Percentiles rank a stretch among this genome's conserved stretches.
Conservation (phyloP, 768 basidiomycete genomes). For the Mycena maculata region DNA sequence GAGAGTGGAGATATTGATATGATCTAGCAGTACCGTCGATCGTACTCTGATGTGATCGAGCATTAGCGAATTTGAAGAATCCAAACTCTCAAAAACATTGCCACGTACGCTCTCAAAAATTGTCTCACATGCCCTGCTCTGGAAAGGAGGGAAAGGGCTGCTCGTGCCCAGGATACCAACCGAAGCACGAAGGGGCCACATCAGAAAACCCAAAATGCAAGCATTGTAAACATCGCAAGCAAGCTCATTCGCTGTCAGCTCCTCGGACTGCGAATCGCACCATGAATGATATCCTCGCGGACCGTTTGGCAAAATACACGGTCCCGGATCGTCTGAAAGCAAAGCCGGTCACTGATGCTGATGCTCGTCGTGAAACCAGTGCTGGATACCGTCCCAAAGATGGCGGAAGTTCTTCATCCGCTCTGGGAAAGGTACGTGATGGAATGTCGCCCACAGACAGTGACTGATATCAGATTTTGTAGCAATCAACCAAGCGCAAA, state of each 20-base stretch:
- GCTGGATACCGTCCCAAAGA: too few species aligned
- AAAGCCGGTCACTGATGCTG: background rate
- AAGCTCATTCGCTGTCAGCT: too few species aligned
- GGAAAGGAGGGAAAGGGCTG: background rate
- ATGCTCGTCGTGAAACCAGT: background rate
- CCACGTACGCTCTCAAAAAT: background rate
- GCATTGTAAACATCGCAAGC: too few species aligned
- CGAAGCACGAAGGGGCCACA: background rate
- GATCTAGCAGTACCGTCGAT: background rate
- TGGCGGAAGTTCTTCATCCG: too few species aligned
- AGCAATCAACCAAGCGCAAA: too few species aligned
- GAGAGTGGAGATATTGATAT: background rate
- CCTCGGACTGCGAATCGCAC: background rate
- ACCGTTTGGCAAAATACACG: background rate
- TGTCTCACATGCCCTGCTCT: background rate
- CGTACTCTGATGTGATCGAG: background rate
- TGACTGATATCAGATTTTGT: too few species aligned
- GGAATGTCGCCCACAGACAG: too few species aligned
- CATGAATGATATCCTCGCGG: background rate
- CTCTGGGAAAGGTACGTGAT: too few species aligned
- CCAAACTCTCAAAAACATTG: background rate
- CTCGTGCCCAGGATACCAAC: background rate
- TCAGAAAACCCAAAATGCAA: slow-evolving; percentile 4
- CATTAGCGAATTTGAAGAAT: background rate
- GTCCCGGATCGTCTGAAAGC: background rate